Evolutionary conservation across 768 basidiomycete genomes (phyloP).

Genomic region (Amanita inopinata): DNA sequence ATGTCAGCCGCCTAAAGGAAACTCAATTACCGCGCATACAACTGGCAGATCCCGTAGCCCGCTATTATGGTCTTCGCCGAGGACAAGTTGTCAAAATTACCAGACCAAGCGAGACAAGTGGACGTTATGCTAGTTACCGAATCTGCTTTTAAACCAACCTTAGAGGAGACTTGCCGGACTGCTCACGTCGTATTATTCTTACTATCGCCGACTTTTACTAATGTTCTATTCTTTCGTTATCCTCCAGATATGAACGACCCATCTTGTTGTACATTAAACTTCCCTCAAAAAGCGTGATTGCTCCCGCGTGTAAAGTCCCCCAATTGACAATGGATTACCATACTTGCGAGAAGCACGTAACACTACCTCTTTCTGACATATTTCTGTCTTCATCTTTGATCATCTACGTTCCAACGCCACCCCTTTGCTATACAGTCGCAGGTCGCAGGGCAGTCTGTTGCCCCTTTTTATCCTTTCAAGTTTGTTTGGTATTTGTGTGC

Average conservation of each 20-base stretch:
- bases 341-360: too few species aligned
- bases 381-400: too few species aligned
- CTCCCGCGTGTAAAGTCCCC: background rate
- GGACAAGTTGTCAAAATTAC: constrained; percentile 99
- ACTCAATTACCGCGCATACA: constrained; percentile 97
- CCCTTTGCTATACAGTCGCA: too few species aligned
- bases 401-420: too few species aligned
- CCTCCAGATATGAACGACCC: background rate
- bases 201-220: background rate
- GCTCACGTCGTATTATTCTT: background rate
- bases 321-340: too few species aligned
- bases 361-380: too few species aligned
- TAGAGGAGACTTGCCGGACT: background rate
- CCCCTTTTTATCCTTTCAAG: too few species aligned
- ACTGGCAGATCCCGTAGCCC: constrained; percentile 92
- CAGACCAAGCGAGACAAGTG: constrained; percentile 92
- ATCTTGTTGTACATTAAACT: constrained; percentile 4
- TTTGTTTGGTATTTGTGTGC: too few species aligned
- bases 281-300: background rate
- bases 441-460: too few species aligned
- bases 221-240: background rate
- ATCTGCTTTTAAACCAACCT: constrained; percentile 70
- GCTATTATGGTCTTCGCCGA: constrained; percentile 92
- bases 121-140: constrained; percentile 86
- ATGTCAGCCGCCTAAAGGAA: constrained; percentile 83